Base-by-base conservation (phyloP, 225 moss, liverwort and hornwort genomes). In the Thuidium tamariscinum region DNA sequence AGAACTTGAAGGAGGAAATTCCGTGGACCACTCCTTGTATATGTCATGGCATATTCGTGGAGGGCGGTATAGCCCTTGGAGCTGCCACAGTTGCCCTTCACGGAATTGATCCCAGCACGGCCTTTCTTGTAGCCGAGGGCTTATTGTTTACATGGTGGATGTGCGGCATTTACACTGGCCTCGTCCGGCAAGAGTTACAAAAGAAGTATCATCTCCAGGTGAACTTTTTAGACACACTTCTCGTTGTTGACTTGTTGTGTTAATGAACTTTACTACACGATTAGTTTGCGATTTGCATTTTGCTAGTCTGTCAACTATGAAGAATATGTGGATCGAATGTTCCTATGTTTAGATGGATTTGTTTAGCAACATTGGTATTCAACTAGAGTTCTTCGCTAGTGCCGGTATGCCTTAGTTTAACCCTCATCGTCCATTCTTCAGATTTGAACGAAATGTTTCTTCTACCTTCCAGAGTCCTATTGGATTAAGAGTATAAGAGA, bases 111-210 rank as follows among this genome's bases (percentile, higher is more conserved):
- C 93, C 94, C 32, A 88, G 93, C 79, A 84, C 93, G 42, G 91
- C 91, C 57, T 91, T 94, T 82, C 91, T 94, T 77, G 62, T 93
- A 66, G 93, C 87, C 16, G 94, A 94, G 88, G 92, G 93, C 80
- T 87, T 94, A 83, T 82, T 94, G 57, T 94, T 94, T 88, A 81
- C 93, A 46, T 94, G 94, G 94, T 94, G 94, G 94, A 94, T 94
- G 94, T 94, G 94, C 75, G 93, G 94, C 68, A 93, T 94, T 57
- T 94, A 94, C 59, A 90, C 94, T 55, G 94, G 94, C 44, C 90
- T 94, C 60, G 88, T 93, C 86, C 90, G 94, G 55, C 91, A 94
- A 84, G 94, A 94, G 91, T 88, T 94, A 67, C 94, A 94, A 88
- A 93, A 83, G 85, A 94, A 94, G 61, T 94, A 94, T 85, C 94